Conservation (phyloP, 2,329 filamentous ascomycete species). For the Stagonosporopsis tanaceti region DNA sequence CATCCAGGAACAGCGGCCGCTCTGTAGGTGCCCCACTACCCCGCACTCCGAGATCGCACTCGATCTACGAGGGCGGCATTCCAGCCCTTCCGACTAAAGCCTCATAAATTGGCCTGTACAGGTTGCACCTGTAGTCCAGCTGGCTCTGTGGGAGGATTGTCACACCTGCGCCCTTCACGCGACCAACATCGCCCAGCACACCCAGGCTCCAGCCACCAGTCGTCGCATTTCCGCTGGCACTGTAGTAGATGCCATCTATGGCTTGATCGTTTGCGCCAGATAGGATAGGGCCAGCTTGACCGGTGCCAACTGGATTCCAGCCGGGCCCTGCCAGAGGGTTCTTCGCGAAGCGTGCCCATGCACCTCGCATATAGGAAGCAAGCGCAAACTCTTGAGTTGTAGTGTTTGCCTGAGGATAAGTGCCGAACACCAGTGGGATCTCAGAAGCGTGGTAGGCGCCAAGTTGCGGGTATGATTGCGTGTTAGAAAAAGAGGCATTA, state of each 20-base stretch:
- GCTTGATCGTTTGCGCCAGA: slow-evolving; percentile 23
- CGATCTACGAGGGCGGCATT: slow-evolving; percentile 13
- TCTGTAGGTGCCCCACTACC: slow-evolving; percentile 2
- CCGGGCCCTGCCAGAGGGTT: slow-evolving; percentile 35
- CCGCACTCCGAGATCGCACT: slow-evolving; percentile 14
- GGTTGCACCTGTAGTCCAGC: slow-evolving; percentile 25
- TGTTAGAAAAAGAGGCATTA: slow-evolving; percentile 41
- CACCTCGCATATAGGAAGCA: slow-evolving; percentile 28
- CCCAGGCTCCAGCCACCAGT: slow-evolving; percentile 27
- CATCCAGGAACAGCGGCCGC: slow-evolving; percentile 7
- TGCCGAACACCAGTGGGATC: slow-evolving; percentile 35
- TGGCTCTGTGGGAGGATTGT: slow-evolving; percentile 26
- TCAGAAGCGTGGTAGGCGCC: slow-evolving; percentile 37
- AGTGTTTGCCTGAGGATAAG: slow-evolving; percentile 24
- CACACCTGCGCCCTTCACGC: slow-evolving; percentile 26
- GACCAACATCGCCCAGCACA: slow-evolving; percentile 29
- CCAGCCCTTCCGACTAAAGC: slow-evolving; percentile 23
- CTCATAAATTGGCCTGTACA: slow-evolving; percentile 28
- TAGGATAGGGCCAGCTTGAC: slow-evolving; percentile 20
- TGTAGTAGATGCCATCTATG: slow-evolving; percentile 13
- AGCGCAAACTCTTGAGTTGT: slow-evolving; percentile 34
- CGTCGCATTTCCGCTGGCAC: slow-evolving; percentile 11
- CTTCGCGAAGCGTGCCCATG: slow-evolving; percentile 42
- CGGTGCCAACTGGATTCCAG: slow-evolving; percentile 34
- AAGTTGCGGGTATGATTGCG: slow-evolving; percentile 20